These are phyloP conservation scores for Triadica sebifera DNA, from an alignment of 345 rosid genomes.

Conservation along the genomic window DNA sequence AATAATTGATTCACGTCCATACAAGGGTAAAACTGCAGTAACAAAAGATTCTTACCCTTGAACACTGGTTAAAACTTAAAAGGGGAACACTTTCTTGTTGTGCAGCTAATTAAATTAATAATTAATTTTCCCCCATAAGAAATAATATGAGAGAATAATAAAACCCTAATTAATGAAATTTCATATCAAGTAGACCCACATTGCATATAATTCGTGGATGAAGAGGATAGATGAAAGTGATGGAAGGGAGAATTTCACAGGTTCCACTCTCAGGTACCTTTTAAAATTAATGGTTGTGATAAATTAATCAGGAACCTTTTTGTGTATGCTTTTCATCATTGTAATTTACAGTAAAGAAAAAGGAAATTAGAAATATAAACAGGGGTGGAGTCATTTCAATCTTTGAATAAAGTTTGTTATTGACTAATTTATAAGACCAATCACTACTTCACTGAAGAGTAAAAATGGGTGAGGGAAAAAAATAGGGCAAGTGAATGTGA, in stretches of 20 bases:
- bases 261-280: too few relatives aligned
- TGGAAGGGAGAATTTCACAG: too few relatives aligned
- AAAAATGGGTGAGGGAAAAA: neutral
- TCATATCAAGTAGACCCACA: neutral
- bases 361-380: neutral
- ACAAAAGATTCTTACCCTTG: neutral
- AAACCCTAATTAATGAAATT: neutral
- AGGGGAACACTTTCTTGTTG: neutral
- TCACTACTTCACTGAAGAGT: neutral
- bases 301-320: neutral
- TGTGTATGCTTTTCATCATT: neutral
- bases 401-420: neutral
- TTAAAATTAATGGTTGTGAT: too few relatives aligned
- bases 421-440: neutral
- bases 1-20: neutral
- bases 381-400: conserved; percentile 5
- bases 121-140: neutral
- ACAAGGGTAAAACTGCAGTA: neutral
- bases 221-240: too few relatives aligned
- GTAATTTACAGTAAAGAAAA: neutral
- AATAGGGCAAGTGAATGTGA: neutral
- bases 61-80: neutral
- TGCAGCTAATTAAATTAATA: too few relatives aligned
- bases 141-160: neutral
- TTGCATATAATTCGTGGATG: neutral